These are phyloP conservation scores for Saccharum spontaneum DNA, from an alignment of 176 grass and related monocot species.

Conservation along the genomic window DNA sequence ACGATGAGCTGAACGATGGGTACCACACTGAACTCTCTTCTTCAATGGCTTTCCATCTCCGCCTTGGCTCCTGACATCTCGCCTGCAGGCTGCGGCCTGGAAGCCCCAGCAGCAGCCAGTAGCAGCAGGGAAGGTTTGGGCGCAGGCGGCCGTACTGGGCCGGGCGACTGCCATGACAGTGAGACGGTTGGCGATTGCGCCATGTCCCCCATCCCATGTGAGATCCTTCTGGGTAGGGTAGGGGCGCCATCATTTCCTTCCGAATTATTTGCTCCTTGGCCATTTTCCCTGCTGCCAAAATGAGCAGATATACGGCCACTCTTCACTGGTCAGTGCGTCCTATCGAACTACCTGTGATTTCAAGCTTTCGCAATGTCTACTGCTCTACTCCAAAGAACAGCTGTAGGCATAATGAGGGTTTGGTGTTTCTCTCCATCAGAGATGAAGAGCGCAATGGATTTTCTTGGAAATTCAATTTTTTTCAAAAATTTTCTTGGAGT, in stretches of 20 bases:
- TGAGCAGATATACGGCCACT: neutral
- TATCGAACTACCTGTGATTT: neutral
- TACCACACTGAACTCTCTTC: too few species aligned
- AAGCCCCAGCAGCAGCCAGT: neutral
- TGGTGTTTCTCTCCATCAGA: neutral
- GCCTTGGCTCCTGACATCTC: slow-evolving; percentile 12
- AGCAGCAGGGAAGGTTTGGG: neutral
- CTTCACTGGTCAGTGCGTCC: neutral
- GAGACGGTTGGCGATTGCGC: slow-evolving; percentile 25
- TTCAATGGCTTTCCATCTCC: too few species aligned
- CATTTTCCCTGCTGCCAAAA: neutral
- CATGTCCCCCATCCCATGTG: neutral
- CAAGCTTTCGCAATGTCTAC: neutral
- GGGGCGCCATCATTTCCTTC: slow-evolving; percentile 19
- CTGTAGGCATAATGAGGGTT: neutral
- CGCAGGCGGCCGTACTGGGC: neutral
- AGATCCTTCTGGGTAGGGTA: slow-evolving; percentile 13
- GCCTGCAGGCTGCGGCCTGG: neutral
- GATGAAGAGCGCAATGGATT: neutral
- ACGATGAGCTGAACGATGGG: neutral
- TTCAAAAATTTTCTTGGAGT: too few species aligned
- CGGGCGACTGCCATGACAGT: neutral
- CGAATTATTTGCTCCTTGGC: slow-evolving; percentile 18
- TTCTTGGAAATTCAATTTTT: neutral
- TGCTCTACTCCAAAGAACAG: neutral